These are phyloP conservation scores for Liquidambar formosana DNA, from an alignment of 164 flowering plant species.

Conservation along the genomic window DNA sequence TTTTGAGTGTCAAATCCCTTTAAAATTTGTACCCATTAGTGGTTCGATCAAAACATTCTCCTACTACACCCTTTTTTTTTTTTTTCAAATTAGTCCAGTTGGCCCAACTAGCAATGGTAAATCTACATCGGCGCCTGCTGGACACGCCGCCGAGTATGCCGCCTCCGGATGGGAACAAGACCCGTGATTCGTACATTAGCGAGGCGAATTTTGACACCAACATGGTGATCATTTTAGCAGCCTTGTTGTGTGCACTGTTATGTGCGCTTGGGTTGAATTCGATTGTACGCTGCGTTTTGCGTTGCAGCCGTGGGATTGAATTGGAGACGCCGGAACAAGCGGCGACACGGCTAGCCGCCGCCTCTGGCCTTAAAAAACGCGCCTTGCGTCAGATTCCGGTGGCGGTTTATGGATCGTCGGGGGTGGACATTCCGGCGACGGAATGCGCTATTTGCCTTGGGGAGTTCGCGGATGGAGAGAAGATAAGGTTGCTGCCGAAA, in stretches of 20 bases:
- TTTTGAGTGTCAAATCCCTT: too few species aligned
- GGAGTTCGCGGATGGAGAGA: constrained; percentile 40
- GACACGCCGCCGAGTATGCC: constrained; percentile 9
- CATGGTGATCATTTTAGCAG: constrained; percentile 50
- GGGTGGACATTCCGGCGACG: constrained; percentile 22
- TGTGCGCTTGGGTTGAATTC: constrained; percentile 44
- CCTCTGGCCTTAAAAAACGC: constrained; percentile 30
- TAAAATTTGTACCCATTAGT: too few species aligned
- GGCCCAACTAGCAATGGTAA: background rate
- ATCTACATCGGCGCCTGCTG: constrained; percentile 23
- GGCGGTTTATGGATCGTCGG: constrained; percentile 25
- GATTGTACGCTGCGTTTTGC: constrained; percentile 33
- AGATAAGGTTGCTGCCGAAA: constrained; percentile 34
- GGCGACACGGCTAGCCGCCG: constrained; percentile 16
- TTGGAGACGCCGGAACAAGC: constrained; percentile 23
- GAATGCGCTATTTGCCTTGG: constrained; percentile 48
- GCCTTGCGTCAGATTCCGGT: constrained; percentile 35
- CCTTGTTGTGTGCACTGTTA: constrained; percentile 42
- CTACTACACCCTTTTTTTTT: background rate
- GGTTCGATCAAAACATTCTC: too few species aligned
- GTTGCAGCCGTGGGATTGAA: constrained; percentile 31
- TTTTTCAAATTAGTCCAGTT: too few species aligned
- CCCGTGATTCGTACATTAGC: background rate
- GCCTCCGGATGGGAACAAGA: constrained; percentile 4
- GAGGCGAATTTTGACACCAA: constrained; percentile 39